Conservation (phyloP, 163 green algal genomes). For the Chloromonas sp. region DNA sequence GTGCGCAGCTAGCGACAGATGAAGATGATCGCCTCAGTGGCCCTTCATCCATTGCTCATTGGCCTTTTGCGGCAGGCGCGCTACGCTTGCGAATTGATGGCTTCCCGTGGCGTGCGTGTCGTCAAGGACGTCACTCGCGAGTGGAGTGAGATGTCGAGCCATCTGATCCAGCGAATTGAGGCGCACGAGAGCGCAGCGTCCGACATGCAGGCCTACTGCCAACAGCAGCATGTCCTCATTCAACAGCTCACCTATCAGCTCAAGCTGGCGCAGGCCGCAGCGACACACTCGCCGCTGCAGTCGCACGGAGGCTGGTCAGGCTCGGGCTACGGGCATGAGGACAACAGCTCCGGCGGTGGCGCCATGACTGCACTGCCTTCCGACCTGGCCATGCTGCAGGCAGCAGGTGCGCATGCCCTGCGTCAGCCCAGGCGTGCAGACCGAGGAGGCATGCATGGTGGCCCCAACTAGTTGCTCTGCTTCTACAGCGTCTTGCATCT, state of each 20-base stretch:
- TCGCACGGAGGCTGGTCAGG: not conserved
- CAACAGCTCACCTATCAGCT: not conserved
- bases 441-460: not conserved
- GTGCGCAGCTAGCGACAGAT: not conserved
- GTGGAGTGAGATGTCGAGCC: not conserved
- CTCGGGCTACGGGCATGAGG: not conserved
- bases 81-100: constrained; percentile 6
- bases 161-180: not conserved
- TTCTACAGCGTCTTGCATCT: too few relatives aligned
- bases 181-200: not conserved
- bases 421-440: not conserved
- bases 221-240: not conserved
- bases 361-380: not conserved
- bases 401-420: not conserved
- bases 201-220: not conserved
- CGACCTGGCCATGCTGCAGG: not conserved
- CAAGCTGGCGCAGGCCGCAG: not conserved
- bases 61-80: not conserved
- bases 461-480: too few relatives aligned
- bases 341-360: not conserved
- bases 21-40: not conserved
- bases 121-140: constrained; percentile 3
- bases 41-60: not conserved
- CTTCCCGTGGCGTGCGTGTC: constrained; percentile 5
- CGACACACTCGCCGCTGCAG: not conserved